Evolutionary conservation across 2,329 filamentous ascomycete species (phyloP).

Genomic region (Cryphonectria carpinicola): DNA sequence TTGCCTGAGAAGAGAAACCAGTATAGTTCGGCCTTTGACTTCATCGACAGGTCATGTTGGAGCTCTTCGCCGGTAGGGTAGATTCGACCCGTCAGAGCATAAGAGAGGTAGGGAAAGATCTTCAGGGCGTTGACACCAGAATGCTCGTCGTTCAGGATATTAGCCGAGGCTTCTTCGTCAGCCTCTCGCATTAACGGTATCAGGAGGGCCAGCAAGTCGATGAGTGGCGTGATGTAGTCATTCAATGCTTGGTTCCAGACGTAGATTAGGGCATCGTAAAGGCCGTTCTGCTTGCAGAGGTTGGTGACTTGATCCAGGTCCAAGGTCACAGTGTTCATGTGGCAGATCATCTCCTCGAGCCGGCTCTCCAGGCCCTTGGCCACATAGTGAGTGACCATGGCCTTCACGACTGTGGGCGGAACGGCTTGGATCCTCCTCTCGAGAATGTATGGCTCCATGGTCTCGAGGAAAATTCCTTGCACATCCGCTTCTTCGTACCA

Average conservation of each 20-base stretch:
- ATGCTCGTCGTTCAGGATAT: constrained; percentile 62
- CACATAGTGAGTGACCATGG: constrained; percentile 81
- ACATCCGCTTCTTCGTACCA: constrained; percentile 80
- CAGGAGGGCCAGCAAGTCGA: constrained; percentile 77
- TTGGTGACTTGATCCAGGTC: constrained; percentile 92
- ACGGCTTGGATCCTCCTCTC: constrained; percentile 74
- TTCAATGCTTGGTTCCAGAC: constrained; percentile 91
- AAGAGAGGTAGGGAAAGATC: constrained; percentile 93
- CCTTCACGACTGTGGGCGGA: constrained; percentile 84
- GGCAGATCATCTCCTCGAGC: constrained; percentile 92
- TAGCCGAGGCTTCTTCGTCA: constrained; percentile 55
- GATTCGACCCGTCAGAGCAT: constrained; percentile 83
- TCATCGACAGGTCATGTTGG: constrained; percentile 70
- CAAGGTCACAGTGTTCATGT: constrained; percentile 86
- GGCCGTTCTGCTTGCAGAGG: constrained; percentile 85
- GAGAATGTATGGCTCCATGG: constrained; percentile 85
- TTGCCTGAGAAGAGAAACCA: constrained; percentile 91
- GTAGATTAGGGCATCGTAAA: constrained; percentile 95
- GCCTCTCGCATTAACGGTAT: constrained; percentile 61
- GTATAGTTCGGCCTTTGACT: constrained; percentile 87
- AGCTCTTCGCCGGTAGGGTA: constrained; percentile 85
- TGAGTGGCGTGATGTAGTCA: constrained; percentile 89
- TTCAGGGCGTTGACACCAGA: constrained; percentile 78
- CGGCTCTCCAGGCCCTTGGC: constrained; percentile 73
- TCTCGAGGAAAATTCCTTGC: constrained; percentile 81